A percentile compares a stretch with the other conserved stretches of the same genome.
phyloP scores from a whole-genome alignment of 805 yeast species.

The Blastobotrys americana region DNA sequence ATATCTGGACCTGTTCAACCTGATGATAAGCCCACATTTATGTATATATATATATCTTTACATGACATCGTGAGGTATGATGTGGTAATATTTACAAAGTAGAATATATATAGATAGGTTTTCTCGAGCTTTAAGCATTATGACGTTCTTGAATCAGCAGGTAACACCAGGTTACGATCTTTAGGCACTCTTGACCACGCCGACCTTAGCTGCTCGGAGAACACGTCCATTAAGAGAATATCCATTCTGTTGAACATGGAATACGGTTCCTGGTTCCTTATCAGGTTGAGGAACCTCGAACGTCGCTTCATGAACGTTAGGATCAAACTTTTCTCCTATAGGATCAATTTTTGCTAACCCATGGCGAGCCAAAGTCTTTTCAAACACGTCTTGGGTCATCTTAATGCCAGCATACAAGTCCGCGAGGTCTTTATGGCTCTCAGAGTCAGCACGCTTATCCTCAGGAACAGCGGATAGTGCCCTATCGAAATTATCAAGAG shows the following conservation, averaged over 20 bases:
- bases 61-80: too few relatives aligned
- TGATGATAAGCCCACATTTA: not conserved
- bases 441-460: slow-evolving; percentile 30
- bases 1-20: too few relatives aligned
- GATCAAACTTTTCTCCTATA: slow-evolving; percentile 77
- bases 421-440: slow-evolving; percentile 54
- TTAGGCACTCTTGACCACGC: slow-evolving; percentile 62
- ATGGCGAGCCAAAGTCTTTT: slow-evolving; percentile 71
- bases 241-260: slow-evolving; percentile 89
- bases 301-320: slow-evolving; percentile 87
- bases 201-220: slow-evolving; percentile 92
- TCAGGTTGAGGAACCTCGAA: slow-evolving; percentile 82
- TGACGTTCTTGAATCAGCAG: not conserved
- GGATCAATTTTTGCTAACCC: slow-evolving; percentile 81
- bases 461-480: slow-evolving; percentile 61
- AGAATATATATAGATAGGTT: not conserved
- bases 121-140: not conserved
- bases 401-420: slow-evolving; percentile 81
- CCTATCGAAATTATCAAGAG: slow-evolving; percentile 83
- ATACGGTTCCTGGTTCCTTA: slow-evolving; percentile 86
- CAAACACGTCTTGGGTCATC: slow-evolving; percentile 82
- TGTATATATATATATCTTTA: not conserved
- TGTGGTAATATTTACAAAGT: not conserved
- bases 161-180: not conserved
- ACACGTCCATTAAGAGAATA: slow-evolving; percentile 81